phyloP scores from a whole-genome alignment of 257 asterid species.

The Salvia hispanica region DNA sequence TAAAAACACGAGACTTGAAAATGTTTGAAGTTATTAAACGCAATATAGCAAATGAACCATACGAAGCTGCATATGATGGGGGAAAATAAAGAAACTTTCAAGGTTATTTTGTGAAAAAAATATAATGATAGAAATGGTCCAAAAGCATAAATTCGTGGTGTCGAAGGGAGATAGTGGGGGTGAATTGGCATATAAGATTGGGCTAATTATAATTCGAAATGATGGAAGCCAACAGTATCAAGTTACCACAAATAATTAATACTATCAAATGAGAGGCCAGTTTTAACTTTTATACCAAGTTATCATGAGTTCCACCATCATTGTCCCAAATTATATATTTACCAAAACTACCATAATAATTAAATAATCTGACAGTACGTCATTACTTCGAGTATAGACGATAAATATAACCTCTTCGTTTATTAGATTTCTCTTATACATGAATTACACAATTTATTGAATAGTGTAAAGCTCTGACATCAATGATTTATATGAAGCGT shows the following conservation, averaged over 20 bases:
- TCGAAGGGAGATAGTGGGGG: slow-evolving; percentile 38
- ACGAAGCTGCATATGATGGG: too few relatives aligned
- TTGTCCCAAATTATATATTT: not conserved
- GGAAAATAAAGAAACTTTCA: too few relatives aligned
- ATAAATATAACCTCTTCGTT: not conserved
- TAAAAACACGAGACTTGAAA: too few relatives aligned
- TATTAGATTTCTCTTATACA: too few relatives aligned
- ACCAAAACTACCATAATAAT: not conserved
- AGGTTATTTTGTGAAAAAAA: not conserved
- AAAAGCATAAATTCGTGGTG: slow-evolving; percentile 34
- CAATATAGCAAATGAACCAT: too few relatives aligned
- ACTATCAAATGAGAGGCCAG: slow-evolving; percentile 25
- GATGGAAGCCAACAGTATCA: slow-evolving; percentile 44
- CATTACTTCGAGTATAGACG: not conserved
- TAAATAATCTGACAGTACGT: not conserved
- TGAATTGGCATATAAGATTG: slow-evolving; percentile 47
- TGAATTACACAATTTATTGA: too few relatives aligned
- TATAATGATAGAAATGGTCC: slow-evolving; percentile 1
- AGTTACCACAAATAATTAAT: slow-evolving; percentile 17
- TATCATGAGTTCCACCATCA: slow-evolving; percentile 49
- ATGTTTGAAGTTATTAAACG: too few relatives aligned
- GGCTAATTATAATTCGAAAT: slow-evolving; percentile 33
- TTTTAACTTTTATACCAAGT: slow-evolving; percentile 53
- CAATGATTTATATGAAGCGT: not conserved
- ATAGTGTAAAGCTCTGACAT: not conserved